phyloP scores from a whole-genome alignment of 1,284 basidiomycete species.

The Singerocomus rubriflavus region DNA sequence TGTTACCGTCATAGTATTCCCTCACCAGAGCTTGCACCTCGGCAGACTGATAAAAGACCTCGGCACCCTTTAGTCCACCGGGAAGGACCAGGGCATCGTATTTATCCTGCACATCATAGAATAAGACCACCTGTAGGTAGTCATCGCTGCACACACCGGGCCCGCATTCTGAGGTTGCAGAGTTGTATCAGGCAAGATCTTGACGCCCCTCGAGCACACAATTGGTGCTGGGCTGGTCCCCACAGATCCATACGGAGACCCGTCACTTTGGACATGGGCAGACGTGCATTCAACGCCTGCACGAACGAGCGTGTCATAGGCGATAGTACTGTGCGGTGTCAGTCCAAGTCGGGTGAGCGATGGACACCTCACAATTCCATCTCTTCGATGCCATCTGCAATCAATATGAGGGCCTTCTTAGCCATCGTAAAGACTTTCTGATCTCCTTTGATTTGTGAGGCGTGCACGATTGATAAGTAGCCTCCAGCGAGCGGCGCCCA shows the following conservation, averaged over 20 bases:
- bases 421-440: conserved; percentile 15
- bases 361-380: conserved; percentile 70
- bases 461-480: not conserved
- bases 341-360: not conserved
- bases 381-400: conserved; percentile 90
- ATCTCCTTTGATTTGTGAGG: conserved; percentile 1
- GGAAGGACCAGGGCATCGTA: conserved; percentile 76
- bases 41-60: conserved; percentile 60
- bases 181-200: conserved; percentile 66
- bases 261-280: conserved; percentile 54
- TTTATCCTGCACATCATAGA: conserved; percentile 41
- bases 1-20: conserved; percentile 57
- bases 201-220: conserved; percentile 71
- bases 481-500: not conserved
- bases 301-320: conserved; percentile 77
- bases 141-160: conserved; percentile 38
- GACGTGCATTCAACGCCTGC: conserved; percentile 65
- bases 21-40: conserved; percentile 65
- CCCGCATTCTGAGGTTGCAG: conserved; percentile 44
- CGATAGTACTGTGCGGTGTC: conserved; percentile 56
- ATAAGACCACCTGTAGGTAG: not conserved
- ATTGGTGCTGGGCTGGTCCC: conserved; percentile 43
- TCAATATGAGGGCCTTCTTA: conserved; percentile 59
- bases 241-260: conserved; percentile 27
- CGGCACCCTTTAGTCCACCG: conserved; percentile 78